phyloP scores from a whole-genome alignment of 768 basidiomycete species.

The Stropharia rugosoannulata region DNA sequence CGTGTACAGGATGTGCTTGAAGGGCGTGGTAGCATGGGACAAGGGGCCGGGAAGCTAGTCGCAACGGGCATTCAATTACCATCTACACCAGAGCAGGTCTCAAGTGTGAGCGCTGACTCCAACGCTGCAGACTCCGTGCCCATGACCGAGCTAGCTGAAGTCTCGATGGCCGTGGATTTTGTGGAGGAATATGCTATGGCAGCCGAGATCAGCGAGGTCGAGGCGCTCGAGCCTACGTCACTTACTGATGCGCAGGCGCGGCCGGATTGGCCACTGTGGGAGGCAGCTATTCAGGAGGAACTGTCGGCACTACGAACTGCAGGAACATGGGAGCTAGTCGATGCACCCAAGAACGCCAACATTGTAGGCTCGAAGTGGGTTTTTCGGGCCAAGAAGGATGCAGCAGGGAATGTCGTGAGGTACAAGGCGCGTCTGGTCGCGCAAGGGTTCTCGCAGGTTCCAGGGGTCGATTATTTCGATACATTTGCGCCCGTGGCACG shows the following conservation, averaged over 20 bases:
- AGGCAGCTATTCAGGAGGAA: slow-evolving; percentile 24
- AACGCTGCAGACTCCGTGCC: no score
- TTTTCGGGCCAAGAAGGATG: slow-evolving; percentile 32
- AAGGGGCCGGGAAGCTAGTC: no score
- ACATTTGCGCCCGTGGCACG: slow-evolving; percentile 28
- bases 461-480: slow-evolving; percentile 37
- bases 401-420: slow-evolving; percentile 23
- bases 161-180: no score
- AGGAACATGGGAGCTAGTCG: slow-evolving; percentile 28
- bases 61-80: no score
- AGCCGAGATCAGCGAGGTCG: no score
- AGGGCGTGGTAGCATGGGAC: no score
- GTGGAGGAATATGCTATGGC: no score
- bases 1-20: no score
- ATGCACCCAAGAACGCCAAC: slow-evolving; percentile 16
- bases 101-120: no score
- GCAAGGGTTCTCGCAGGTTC: slow-evolving; percentile 27
- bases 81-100: no score
- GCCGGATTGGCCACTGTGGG: slow-evolving; percentile 24
- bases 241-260: neutral
- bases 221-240: no score
- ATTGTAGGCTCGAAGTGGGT: slow-evolving; percentile 30
- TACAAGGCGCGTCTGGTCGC: slow-evolving; percentile 31
- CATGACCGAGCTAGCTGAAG: no score
- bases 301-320: slow-evolving; percentile 20